Evolutionary conservation across 164 flowering plant species (phyloP).

Genomic region (Stephania cephalantha): DNA sequence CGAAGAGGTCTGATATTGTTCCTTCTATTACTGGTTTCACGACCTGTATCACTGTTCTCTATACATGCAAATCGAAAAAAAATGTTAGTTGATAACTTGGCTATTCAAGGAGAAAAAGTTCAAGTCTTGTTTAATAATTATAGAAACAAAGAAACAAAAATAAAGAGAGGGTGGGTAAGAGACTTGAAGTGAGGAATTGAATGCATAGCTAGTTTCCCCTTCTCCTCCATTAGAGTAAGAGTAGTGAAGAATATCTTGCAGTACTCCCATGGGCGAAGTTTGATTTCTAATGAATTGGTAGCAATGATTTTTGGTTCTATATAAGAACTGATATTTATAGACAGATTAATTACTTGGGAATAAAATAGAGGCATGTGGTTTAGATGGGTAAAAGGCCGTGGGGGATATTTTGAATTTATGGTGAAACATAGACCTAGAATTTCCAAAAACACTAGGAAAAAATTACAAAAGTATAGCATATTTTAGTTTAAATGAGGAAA

Average conservation of each 20-base stretch:
- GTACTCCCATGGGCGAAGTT: conserved; percentile 8
- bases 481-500: no score
- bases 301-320: background rate
- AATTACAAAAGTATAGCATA: no score
- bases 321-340: no score
- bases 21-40: conserved; percentile 34
- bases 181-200: conserved; percentile 40
- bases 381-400: no score
- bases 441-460: no score
- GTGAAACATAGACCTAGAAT: no score
- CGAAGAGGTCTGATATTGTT: conserved; percentile 28
- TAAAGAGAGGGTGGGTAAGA: background rate
- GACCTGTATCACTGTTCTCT: conserved; percentile 37
- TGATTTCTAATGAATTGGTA: no score
- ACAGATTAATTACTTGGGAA: no score
- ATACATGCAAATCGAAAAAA: background rate
- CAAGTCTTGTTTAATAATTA: no score
- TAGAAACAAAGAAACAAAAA: background rate
- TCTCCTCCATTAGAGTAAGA: conserved; percentile 21
- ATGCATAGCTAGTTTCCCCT: conserved; percentile 37
- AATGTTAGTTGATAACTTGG: background rate
- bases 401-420: no score
- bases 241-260: conserved; percentile 9
- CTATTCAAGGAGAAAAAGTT: background rate
- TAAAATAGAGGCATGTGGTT: no score